phyloP scores from a whole-genome alignment of 306 rosid genomes.

The Rosa chinensis region DNA sequence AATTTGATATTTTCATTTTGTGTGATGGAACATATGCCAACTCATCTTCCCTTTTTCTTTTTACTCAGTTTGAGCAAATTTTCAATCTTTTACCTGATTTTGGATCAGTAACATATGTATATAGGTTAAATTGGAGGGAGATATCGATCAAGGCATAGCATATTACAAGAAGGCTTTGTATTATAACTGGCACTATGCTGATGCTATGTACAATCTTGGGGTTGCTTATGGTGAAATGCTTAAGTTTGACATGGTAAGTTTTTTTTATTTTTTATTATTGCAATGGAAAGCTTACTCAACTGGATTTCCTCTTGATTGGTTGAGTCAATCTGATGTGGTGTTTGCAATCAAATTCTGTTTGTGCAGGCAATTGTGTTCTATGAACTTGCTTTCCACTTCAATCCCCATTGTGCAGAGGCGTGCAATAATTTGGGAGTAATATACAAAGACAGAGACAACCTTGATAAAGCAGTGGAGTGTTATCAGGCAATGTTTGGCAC shows the following conservation, averaged over 20 bases:
- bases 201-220: slow-evolving; percentile 99
- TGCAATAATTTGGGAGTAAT: slow-evolving; percentile 98
- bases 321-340: slow-evolving; percentile 5
- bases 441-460: slow-evolving; percentile 96
- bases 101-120: slow-evolving; percentile 25
- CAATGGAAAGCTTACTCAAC: background rate
- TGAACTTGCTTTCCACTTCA: slow-evolving; percentile 97
- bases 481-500: slow-evolving; percentile 70
- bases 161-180: slow-evolving; percentile 89
- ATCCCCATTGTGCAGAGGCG: slow-evolving; percentile 97
- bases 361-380: slow-evolving; percentile 95
- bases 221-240: slow-evolving; percentile 99
- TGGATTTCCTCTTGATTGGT: slow-evolving; percentile 15
- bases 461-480: slow-evolving; percentile 98
- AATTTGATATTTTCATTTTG: background rate
- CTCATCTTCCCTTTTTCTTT: slow-evolving; percentile 9
- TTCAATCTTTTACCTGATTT: slow-evolving; percentile 20
- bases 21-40: background rate
- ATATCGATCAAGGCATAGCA: slow-evolving; percentile 82
- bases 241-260: slow-evolving; percentile 85
- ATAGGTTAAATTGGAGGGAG: slow-evolving; percentile 96
- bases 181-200: slow-evolving; percentile 99
- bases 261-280: slow-evolving; percentile 15
- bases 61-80: slow-evolving; percentile 8
- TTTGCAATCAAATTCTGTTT: slow-evolving; percentile 21